Percentiles rank a stretch among this genome's conserved stretches.
These are phyloP conservation scores for Podospora australis DNA, from an alignment of 495 filamentous ascomycete genomes.

Conservation along the genomic window DNA sequence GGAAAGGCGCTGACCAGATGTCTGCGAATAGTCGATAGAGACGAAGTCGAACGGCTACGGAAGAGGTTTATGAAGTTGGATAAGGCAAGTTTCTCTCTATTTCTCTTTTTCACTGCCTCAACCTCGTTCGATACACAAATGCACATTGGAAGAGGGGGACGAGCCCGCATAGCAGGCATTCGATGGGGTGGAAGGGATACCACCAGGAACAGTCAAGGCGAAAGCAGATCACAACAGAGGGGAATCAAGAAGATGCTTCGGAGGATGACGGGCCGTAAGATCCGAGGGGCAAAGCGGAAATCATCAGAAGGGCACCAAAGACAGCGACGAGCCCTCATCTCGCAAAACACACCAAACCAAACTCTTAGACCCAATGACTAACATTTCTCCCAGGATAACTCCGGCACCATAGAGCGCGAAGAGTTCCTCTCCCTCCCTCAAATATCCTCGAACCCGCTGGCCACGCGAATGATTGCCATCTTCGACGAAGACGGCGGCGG, in stretches of 20 bases:
- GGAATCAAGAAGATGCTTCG: not conserved
- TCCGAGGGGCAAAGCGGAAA: too few relatives aligned
- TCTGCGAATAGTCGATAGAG: constrained; percentile 70
- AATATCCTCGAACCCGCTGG: constrained; percentile 95
- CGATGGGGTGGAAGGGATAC: not conserved
- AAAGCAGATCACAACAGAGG: not conserved
- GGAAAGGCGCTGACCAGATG: too few relatives aligned
- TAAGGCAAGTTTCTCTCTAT: constrained; percentile 54
- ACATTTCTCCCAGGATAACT: constrained; percentile 66
- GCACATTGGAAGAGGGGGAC: too few relatives aligned
- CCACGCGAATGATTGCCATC: constrained; percentile 98
- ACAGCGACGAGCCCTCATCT: too few relatives aligned
- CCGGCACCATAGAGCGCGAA: constrained; percentile 95
- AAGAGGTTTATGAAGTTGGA: constrained; percentile 99
- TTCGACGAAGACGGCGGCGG: constrained; percentile 99
- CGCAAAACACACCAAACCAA: too few relatives aligned
- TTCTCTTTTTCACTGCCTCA: too few relatives aligned
- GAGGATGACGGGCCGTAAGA: too few relatives aligned
- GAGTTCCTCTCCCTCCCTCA: constrained; percentile 96
- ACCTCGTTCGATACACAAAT: not conserved
- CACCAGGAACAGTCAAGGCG: not conserved
- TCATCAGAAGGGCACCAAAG: too few relatives aligned
- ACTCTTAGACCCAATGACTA: too few relatives aligned
- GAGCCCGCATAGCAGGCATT: too few relatives aligned
- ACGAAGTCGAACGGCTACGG: constrained; percentile 89